Base-by-base conservation (phyloP, 1,139 yeast genomes). In the Pneumocystis murina region DNA sequence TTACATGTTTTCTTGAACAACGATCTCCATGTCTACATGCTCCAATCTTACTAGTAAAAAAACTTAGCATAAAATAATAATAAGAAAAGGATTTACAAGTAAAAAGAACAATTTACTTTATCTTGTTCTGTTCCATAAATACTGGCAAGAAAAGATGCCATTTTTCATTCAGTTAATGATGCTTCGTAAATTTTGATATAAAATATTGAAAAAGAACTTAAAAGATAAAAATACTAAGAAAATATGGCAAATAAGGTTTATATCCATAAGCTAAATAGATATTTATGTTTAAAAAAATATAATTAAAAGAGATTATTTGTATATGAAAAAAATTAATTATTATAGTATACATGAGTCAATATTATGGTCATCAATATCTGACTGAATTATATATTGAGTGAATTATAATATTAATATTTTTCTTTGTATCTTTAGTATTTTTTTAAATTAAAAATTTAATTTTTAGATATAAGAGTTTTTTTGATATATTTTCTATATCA, bases 1-100 rank as follows among this genome's bases (percentile, higher is more conserved):
- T 80, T 57, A 81, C 78, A 72, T 91, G 97, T 65, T 80, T 80
- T 69, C 94, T 78, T 14, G 92, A 85, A 72, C 97, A 91, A 70
- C 84, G 86, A 67, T 86, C 92, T 1, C 97, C 97, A 72, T 91
- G 97, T 66, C 97, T 79, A 72, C 97, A 91, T 0, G 96, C 95
- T 1, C 97, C 97, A 58, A 90, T 87, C 72, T 86, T 87, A 67
- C 81, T 79, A 33, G 74, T 85, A 91, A 73, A 91, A 91, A 59
- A 80, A 76, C 68, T 82, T 70, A 70, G 70, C 64, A 57, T 64
- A 64, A 39, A 24, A 59, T 5, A 24, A 30, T 59, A 5, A 12
- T 14, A 70, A 38, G 64, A 55, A 24, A n/a, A 38, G 2, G 28
- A 17, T 3, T 36, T 39, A 38, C 58, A 54, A 33, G 59, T 59